phyloP scores from a whole-genome alignment of 306 rosid genomes.

The Cicer yamashitae region DNA sequence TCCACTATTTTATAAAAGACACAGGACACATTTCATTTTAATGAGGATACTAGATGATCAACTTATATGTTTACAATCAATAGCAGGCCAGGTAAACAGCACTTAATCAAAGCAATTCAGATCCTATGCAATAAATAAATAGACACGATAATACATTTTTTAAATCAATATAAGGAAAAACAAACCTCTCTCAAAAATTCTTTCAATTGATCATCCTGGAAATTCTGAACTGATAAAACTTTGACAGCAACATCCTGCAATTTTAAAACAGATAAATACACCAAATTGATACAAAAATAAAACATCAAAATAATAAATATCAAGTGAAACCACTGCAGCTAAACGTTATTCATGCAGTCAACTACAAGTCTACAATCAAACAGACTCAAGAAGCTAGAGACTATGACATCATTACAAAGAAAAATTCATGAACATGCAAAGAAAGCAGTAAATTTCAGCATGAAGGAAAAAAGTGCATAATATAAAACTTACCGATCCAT shows the following conservation, averaged over 20 bases:
- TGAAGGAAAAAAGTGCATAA: not conserved
- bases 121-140: conserved; percentile 13
- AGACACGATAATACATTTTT: not conserved
- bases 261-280: conserved; percentile 7
- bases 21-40: not conserved
- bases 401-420: not conserved
- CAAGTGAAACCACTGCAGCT: not conserved
- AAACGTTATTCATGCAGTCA: not conserved
- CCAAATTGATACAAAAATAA: not conserved
- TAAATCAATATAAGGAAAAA: conserved; percentile 24
- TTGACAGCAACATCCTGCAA: conserved; percentile 97
- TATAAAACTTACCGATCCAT: conserved; percentile 82
- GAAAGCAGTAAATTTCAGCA: conserved; percentile 9
- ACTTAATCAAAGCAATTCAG: conserved; percentile 12
- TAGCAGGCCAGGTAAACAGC: not conserved
- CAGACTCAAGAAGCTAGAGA: conserved; percentile 1
- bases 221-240: conserved; percentile 83
- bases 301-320: conserved; percentile 14
- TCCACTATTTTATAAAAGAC: not conserved
- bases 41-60: not conserved
- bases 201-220: conserved; percentile 81
- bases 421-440: conserved; percentile 27
- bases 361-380: conserved; percentile 2
- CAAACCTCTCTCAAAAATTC: conserved; percentile 92
- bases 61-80: not conserved